Base-by-base conservation (phyloP, 2,329 filamentous ascomycete species). In the Beauveria asiatica region DNA sequence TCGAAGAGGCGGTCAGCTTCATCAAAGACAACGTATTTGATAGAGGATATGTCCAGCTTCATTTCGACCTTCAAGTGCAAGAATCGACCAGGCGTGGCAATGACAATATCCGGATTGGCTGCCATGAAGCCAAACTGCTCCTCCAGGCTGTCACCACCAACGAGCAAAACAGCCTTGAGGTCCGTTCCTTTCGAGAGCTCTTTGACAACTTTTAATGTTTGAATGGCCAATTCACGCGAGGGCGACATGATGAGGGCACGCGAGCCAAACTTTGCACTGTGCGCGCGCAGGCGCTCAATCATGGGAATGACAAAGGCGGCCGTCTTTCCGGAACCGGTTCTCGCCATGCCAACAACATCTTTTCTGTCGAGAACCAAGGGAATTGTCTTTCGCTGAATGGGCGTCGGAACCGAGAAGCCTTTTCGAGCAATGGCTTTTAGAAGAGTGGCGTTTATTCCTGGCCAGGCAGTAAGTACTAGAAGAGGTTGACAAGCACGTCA, bases 241-340 rank as follows among this genome's bases (percentile, higher is more conserved):
- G 94, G 94, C 16, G 92, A 97, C 71, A 99, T 75, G 63, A 99
- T 88, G 62, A 99, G 78, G 13, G 88, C 94, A 68, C 94, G 83
- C 49, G 91, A 86, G 57, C 95, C 94, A 64, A 97, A 87, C 68
- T 88, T 88, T 33, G 87, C 86, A 70, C 89, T 96, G 73, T 99
- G 95, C 25, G 85, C 83, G 73, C 92, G 95, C 63, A 99, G 78
- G 65, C 88, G 89, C 77, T 99, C 91, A 63, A 99, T 92, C 93
- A 99, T 96, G 48, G 94, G 94, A 65, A 99, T 95, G 27, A 97
- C 92, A 73, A 99, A 99, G 23, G 94, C 94, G 1, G 92, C 94
- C 1, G 95, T 99, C 79, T 99, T 99, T 77, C 94, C 94, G 21
- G 92, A 97, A 71, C 94, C 94, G n/a, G 95, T 99, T 65, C 95